Conservation (phyloP, 2,329 filamentous ascomycete species). For the Phaeoacremonium minimum region DNA sequence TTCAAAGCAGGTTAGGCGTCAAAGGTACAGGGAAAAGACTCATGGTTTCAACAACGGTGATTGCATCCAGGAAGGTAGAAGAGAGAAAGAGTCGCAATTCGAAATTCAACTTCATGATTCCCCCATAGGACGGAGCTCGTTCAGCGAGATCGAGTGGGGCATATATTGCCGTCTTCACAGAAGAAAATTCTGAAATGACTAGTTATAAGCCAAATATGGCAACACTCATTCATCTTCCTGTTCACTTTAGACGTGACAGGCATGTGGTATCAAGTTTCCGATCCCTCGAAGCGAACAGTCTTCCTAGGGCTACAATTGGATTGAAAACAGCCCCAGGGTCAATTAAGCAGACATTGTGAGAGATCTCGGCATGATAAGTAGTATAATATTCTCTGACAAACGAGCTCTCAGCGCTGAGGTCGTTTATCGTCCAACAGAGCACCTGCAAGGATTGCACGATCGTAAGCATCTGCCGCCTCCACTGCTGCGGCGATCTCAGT, state of each 20-base stretch:
- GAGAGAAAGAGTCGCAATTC: slow-evolving; percentile 9
- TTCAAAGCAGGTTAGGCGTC: slow-evolving; percentile 7
- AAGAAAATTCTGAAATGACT: neutral
- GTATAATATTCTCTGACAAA: no score
- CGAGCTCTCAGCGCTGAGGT: no score
- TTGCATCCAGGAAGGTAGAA: slow-evolving; percentile 8
- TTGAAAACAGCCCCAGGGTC: no score
- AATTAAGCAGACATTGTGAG: no score
- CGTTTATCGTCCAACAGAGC: slow-evolving; percentile 10
- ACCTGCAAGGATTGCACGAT: slow-evolving; percentile 13
- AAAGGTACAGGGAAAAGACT: slow-evolving; percentile 7
- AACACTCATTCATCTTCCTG: no score
- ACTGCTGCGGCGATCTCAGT: slow-evolving; percentile 9
- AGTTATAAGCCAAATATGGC: neutral
- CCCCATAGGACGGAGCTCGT: slow-evolving; percentile 6
- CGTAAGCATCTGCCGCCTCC: slow-evolving; percentile 14
- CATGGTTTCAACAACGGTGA: slow-evolving; percentile 15
- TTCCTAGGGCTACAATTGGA: no score
- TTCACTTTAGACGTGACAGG: no score
- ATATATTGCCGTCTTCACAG: neutral
- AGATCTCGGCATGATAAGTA: no score
- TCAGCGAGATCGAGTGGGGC: neutral
- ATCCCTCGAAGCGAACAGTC: no score
- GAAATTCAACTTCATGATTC: slow-evolving; percentile 29
- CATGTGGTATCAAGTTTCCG: no score